These are phyloP conservation scores for Lasiodiplodia sp. DNA, from an alignment of 2,329 filamentous ascomycete genomes.

Conservation along the genomic window DNA sequence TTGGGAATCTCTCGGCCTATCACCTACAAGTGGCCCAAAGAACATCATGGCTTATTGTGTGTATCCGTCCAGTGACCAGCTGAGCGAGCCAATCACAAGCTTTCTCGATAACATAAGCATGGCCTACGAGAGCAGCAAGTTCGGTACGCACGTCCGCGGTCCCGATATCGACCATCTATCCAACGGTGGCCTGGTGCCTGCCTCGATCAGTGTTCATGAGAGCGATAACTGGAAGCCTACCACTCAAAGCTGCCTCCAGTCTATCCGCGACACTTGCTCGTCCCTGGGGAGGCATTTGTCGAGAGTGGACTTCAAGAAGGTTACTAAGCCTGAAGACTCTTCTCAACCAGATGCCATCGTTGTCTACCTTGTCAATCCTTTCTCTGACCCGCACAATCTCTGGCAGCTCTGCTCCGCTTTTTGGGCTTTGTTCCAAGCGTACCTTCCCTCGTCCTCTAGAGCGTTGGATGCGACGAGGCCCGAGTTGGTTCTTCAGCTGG, in stretches of 20 bases:
- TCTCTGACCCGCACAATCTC: constrained; percentile 63
- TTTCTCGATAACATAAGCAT: constrained; percentile 74
- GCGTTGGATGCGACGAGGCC: constrained; percentile 41
- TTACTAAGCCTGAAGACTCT: constrained; percentile 45
- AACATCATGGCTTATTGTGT: constrained; percentile 75
- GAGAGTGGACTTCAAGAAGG: constrained; percentile 41
- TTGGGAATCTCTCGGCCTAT: constrained; percentile 81
- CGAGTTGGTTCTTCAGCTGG: constrained; percentile 79
- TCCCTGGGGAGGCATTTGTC: constrained; percentile 51
- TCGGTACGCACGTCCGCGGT: constrained; percentile 68
- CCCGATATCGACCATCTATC: constrained; percentile 47
- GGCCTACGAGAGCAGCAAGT: constrained; percentile 75
- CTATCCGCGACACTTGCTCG: constrained; percentile 45
- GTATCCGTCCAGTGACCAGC: constrained; percentile 70
- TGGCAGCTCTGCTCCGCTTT: constrained; percentile 78
- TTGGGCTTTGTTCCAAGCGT: constrained; percentile 73
- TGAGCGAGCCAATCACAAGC: constrained; percentile 65
- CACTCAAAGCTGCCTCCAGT: constrained; percentile 39
- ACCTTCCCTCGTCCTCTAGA: constrained; percentile 59
- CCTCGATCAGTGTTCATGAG: constrained; percentile 34
- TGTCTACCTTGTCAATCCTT: constrained; percentile 77
- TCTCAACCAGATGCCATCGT: constrained; percentile 67
- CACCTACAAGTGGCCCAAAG: constrained; percentile 74
- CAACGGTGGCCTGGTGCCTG: constrained; percentile 39
- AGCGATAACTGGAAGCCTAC: constrained; percentile 32